phyloP scores from a whole-genome alignment of 129 eudicot species.

The Lactuca saligna region DNA sequence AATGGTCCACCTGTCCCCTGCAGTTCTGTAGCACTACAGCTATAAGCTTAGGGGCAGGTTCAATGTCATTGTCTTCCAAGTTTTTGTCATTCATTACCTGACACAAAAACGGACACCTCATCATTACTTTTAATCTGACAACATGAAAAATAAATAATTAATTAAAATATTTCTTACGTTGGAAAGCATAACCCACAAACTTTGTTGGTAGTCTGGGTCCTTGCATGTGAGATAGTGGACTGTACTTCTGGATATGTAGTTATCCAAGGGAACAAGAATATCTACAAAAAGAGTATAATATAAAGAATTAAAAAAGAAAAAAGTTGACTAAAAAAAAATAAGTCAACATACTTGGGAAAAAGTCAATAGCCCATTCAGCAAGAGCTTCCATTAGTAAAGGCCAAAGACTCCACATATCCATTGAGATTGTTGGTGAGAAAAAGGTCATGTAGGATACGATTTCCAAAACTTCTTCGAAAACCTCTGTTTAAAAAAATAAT shows the following conservation, averaged over 20 bases:
- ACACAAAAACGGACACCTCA: neutral
- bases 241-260: constrained; percentile 81
- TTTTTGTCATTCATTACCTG: constrained; percentile 81
- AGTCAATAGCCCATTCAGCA: constrained; percentile 94
- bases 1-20: constrained; percentile 85
- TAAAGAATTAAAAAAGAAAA: neutral
- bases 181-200: constrained; percentile 85
- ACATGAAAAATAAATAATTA: no score
- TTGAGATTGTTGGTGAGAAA: constrained; percentile 78
- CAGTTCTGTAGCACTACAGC: constrained; percentile 83
- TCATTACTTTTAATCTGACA: no score
- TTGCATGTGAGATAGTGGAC: constrained; percentile 72
- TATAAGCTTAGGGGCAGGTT: constrained; percentile 94
- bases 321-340: neutral
- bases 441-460: constrained; percentile 93
- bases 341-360: constrained; percentile 71
- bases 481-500: constrained; percentile 64
- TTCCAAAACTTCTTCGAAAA: constrained; percentile 89
- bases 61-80: constrained; percentile 90
- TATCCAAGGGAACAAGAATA: constrained; percentile 85
- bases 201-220: constrained; percentile 93
- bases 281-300: constrained; percentile 41
- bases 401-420: constrained; percentile 99
- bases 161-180: constrained; percentile 36
- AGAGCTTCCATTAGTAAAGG: constrained; percentile 83